These are phyloP conservation scores for Asterionellopsis glacialis DNA, from an alignment of 108 stramenopile genomes.

Conservation along the genomic window DNA sequence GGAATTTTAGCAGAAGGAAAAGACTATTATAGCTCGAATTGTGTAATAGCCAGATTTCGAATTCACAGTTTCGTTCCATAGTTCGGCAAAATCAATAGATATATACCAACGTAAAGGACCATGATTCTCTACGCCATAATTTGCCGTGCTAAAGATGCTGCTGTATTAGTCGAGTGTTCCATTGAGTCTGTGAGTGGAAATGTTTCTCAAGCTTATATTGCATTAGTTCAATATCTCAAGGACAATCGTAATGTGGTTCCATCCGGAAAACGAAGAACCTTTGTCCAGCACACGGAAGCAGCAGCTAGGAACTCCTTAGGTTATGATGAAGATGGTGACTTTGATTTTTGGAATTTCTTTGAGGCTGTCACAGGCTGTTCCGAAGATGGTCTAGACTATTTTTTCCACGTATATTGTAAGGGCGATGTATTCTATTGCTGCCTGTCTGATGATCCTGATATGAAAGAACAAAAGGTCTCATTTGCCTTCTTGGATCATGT, in stretches of 20 bases:
- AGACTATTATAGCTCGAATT: background rate
- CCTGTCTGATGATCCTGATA: constrained; percentile 57
- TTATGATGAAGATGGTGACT: constrained; percentile 15
- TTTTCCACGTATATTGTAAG: constrained; percentile 59
- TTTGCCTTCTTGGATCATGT: constrained; percentile 59
- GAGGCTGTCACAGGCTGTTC: constrained; percentile 26
- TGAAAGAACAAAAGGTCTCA: constrained; percentile 45
- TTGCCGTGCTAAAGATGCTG: constrained; percentile 59
- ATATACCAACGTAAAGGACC: background rate
- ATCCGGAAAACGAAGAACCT: constrained; percentile 56
- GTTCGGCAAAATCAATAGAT: background rate
- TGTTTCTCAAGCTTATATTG: constrained; percentile 54
- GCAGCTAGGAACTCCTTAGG: constrained; percentile 3
- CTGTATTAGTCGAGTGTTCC: constrained; percentile 52
- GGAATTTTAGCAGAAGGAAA: background rate
- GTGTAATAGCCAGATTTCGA: background rate
- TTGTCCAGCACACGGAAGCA: constrained; percentile 43
- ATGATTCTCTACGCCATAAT: constrained; percentile 79
- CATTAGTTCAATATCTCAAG: constrained; percentile 44
- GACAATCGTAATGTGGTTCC: constrained; percentile 46
- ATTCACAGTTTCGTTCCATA: background rate
- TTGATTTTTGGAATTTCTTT: constrained; percentile 29
- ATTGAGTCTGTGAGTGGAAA: constrained; percentile 50
- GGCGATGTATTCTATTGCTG: constrained; percentile 59
- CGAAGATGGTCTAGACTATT: constrained; percentile 45